Evolutionary conservation across 1,139 yeast species (phyloP).

Genomic region (Pichia sp.): DNA sequence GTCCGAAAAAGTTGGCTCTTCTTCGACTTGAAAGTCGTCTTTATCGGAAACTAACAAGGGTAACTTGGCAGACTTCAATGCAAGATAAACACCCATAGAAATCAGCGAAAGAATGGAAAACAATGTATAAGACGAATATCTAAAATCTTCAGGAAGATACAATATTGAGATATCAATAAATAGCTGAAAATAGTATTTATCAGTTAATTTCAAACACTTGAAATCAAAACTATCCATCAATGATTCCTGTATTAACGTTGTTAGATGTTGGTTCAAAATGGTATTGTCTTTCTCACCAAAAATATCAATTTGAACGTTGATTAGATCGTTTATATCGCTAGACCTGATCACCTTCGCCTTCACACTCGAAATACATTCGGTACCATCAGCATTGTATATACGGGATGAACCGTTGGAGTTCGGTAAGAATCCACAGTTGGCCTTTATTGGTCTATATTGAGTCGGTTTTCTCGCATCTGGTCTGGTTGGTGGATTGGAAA

Average conservation of each 20-base stretch:
- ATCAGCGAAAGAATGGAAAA: slow-evolving; percentile 48
- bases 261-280: slow-evolving; percentile 48
- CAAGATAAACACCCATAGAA: slow-evolving; percentile 73
- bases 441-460: slow-evolving; percentile 83
- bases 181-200: slow-evolving; percentile 66
- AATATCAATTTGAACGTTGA: slow-evolving; percentile 73
- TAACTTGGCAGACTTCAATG: slow-evolving; percentile 66
- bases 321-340: slow-evolving; percentile 33
- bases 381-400: slow-evolving; percentile 77
- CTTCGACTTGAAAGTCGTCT: slow-evolving; percentile 53
- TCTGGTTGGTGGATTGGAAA: slow-evolving; percentile 24
- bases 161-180: slow-evolving; percentile 73
- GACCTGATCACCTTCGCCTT: slow-evolving; percentile 74
- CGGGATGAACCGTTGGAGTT: slow-evolving; percentile 90
- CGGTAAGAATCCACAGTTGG: slow-evolving; percentile 72
- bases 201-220: slow-evolving; percentile 50
- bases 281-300: slow-evolving; percentile 67
- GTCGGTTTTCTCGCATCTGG: slow-evolving; percentile 61
- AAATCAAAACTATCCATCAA: slow-evolving; percentile 41
- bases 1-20: slow-evolving; percentile 86
- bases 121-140: slow-evolving; percentile 52
- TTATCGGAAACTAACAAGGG: slow-evolving; percentile 64
- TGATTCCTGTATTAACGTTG: slow-evolving; percentile 40
- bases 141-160: slow-evolving; percentile 40
- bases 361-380: slow-evolving; percentile 86